A percentile compares a stretch with the other conserved stretches of the same genome.
These are phyloP conservation scores for Rosa multiflora DNA, from an alignment of 306 rosid species.

Conservation along the genomic window DNA sequence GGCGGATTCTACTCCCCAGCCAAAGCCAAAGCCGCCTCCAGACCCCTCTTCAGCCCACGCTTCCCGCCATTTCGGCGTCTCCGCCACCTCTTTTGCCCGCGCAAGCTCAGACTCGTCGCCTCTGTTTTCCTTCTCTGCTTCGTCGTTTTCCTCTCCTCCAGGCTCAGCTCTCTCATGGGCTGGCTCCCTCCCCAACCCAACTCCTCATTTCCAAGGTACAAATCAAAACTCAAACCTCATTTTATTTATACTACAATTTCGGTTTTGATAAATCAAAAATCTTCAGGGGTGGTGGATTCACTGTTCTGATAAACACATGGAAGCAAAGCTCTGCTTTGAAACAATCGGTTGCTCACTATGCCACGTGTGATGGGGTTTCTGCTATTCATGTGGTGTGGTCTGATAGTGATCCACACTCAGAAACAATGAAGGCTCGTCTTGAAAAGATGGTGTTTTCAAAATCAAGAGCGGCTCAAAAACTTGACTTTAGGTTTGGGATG, in stretches of 20 bases:
- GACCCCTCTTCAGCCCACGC: constrained; percentile 16
- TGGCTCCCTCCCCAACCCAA: constrained; percentile 41
- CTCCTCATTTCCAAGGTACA: background rate
- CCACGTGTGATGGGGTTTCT: constrained; percentile 39
- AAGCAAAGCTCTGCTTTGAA: constrained; percentile 47
- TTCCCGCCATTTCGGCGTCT: constrained; percentile 33
- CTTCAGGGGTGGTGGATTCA: constrained; percentile 49
- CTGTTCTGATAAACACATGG: constrained; percentile 60
- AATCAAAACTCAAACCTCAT: background rate
- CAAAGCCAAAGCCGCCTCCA: constrained; percentile 43
- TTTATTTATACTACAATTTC: background rate
- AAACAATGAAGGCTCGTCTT: constrained; percentile 36
- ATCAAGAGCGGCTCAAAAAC: constrained; percentile 22
- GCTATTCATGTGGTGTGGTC: constrained; percentile 48
- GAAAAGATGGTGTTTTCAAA: constrained; percentile 33
- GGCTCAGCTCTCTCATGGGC: constrained; percentile 44
- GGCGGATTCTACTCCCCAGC: too few species aligned
- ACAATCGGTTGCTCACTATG: constrained; percentile 47
- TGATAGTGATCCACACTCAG: constrained; percentile 31
- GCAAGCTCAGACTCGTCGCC: constrained; percentile 39
- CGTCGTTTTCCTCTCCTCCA: constrained; percentile 30
- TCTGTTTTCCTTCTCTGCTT: constrained; percentile 21
- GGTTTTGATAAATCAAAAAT: too few species aligned
- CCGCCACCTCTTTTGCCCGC: constrained; percentile 19
- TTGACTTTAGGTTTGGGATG: background rate